Conservation (phyloP, 2,329 filamentous ascomycete species). For the Fusarium redolens region DNA sequence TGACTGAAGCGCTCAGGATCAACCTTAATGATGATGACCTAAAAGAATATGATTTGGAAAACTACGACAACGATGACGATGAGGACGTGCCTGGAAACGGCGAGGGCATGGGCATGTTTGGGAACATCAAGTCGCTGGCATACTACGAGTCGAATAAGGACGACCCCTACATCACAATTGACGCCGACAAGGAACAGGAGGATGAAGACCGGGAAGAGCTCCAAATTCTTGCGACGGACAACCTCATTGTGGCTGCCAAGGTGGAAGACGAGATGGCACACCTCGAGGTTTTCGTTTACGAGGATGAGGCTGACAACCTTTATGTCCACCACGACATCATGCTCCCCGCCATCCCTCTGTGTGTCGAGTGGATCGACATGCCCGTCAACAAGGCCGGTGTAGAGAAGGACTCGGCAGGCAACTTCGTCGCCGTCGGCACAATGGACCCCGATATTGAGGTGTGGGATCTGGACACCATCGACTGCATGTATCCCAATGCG, state of each 20-base stretch:
- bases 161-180: slow-evolving; percentile 94
- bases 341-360: slow-evolving; percentile 95
- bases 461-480: slow-evolving; percentile 95
- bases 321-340: slow-evolving; percentile 99
- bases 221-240: slow-evolving; percentile 92
- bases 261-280: slow-evolving; percentile 98
- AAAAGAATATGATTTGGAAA: slow-evolving; percentile 94
- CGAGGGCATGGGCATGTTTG: slow-evolving; percentile 90
- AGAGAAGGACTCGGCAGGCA: slow-evolving; percentile 76
- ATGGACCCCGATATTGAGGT: slow-evolving; percentile 99
- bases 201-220: slow-evolving; percentile 94
- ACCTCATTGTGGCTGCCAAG: slow-evolving; percentile 90
- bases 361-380: slow-evolving; percentile 94
- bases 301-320: slow-evolving; percentile 93
- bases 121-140: slow-evolving; percentile 90
- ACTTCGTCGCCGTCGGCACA: slow-evolving; percentile 94
- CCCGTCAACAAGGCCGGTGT: slow-evolving; percentile 79
- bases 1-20: slow-evolving; percentile 54
- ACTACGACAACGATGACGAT: slow-evolving; percentile 90
- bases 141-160: slow-evolving; percentile 96
- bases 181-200: slow-evolving; percentile 75
- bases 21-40: slow-evolving; percentile 80
- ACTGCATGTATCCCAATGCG: slow-evolving; percentile 98
- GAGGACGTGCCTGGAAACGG: slow-evolving; percentile 58
- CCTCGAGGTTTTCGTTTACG: slow-evolving; percentile 96